Conservation (phyloP, 805 yeast genomes). For the Torulaspora delbrueckii region DNA sequence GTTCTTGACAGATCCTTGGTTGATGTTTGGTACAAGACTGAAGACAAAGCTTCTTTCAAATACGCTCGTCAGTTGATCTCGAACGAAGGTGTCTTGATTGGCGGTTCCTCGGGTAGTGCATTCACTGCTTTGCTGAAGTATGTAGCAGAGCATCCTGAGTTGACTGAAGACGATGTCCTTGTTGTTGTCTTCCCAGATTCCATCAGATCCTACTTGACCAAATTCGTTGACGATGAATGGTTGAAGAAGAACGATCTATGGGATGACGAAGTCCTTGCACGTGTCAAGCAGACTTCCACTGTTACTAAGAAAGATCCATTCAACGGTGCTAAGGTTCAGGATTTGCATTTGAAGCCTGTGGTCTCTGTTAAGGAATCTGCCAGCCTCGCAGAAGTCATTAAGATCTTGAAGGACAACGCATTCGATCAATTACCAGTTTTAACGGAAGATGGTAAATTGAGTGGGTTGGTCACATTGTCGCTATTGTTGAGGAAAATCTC, state of each 20-base stretch:
- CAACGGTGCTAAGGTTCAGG: constrained; percentile 56
- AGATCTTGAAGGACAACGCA: constrained; percentile 65
- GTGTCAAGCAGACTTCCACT: constrained; percentile 33
- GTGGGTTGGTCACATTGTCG: constrained; percentile 74
- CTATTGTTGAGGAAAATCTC: constrained; percentile 64
- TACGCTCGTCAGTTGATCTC: constrained; percentile 76
- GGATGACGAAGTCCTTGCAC: constrained; percentile 44
- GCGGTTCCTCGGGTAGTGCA: constrained; percentile 87
- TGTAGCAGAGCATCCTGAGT: constrained; percentile 51
- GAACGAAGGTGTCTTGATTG: constrained; percentile 82
- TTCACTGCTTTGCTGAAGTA: constrained; percentile 72
- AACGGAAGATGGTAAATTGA: constrained; percentile 49
- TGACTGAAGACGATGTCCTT: constrained; percentile 67
- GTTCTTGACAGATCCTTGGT: constrained; percentile 62
- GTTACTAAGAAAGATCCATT: constrained; percentile 40
- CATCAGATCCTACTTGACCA: constrained; percentile 78
- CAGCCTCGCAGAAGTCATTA: constrained; percentile 58
- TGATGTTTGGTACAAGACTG: constrained; percentile 82
- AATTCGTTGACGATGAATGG: constrained; percentile 90
- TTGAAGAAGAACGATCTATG: constrained; percentile 72
- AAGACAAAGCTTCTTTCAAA: constrained; percentile 72
- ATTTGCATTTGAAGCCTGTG: constrained; percentile 72
- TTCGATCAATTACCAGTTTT: constrained; percentile 84
- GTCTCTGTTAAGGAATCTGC: constrained; percentile 63
- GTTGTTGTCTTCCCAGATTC: constrained; percentile 85